phyloP scores from a whole-genome alignment of 768 basidiomycete species.

The Suillus decipiens region DNA sequence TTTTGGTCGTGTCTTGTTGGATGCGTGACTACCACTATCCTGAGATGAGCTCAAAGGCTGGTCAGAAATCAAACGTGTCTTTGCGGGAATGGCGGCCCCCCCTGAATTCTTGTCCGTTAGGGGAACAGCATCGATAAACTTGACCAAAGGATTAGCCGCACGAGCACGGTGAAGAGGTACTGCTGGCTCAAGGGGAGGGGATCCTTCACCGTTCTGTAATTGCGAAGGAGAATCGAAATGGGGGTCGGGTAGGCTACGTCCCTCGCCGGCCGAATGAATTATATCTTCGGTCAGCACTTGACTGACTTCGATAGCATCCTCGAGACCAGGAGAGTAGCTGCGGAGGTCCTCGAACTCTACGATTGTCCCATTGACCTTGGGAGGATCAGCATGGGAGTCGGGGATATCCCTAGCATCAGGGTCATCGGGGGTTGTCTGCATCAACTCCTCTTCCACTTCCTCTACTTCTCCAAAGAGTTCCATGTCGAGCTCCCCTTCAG shows the following conservation, averaged over 20 bases:
- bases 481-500: conserved; percentile 35
- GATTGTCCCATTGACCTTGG: conserved; percentile 13
- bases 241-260: conserved; percentile 21
- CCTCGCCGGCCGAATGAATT: neutral
- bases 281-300: conserved; percentile 14
- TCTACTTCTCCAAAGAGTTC: conserved; percentile 37
- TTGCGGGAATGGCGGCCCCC: conserved; percentile 49
- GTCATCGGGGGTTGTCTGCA: conserved; percentile 27
- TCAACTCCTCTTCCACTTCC: conserved; percentile 37
- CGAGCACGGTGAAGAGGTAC: conserved; percentile 47
- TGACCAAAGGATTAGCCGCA: conserved; percentile 54
- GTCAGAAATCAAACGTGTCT: conserved; percentile 45
- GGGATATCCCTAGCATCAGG: conserved; percentile 14
- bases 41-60: conserved; percentile 14
- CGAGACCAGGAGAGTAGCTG: conserved; percentile 8
- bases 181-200: conserved; percentile 9
- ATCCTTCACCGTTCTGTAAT: conserved; percentile 12
- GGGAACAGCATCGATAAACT: conserved; percentile 44
- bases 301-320: conserved; percentile 35
- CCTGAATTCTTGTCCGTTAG: conserved; percentile 29
- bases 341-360: conserved; percentile 29
- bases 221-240: conserved; percentile 31
- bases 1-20: conserved; percentile 26
- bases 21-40: conserved; percentile 11
- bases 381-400: neutral